Evolutionary conservation across 1,284 basidiomycete genomes (phyloP), one percentile per base, ranked within the genome.

Genomic region (Rhodofomes roseus): DNA sequence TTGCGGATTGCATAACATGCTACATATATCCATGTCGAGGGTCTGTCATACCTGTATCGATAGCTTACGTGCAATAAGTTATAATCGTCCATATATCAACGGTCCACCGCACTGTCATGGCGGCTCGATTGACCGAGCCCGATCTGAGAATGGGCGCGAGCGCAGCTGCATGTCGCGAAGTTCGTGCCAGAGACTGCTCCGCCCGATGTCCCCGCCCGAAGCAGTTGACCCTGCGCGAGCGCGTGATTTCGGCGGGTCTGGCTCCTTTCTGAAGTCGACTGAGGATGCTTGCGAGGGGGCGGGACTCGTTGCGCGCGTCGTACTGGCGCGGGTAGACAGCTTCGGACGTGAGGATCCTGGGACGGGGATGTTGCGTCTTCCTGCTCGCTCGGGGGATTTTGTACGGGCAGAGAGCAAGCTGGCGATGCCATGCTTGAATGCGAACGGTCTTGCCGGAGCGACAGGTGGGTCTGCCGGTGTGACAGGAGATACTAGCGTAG

Each of bases 121-220:
- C 31, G 62, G 64, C 43, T 65, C 65, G 4, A 66, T 67, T n/a
- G 68, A 67, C 37, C 55, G 62, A 40, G 77, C 76, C 58, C 70
- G 68, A 53, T 78, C 77, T 40, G 77, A 81, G 50, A 76, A 75
- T 44, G 81, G 73, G 36, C 76, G 73, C 60, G 81, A 73, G 67
- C 77, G 78, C 62, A 75, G 74, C 66, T 77, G 81, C 46, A 84
- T 75, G 58, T 80, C 80, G 67, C 78, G 79, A 43, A 89, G 72
- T 65, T 87, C 86, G 56, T 77, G 77, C 84, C 86, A 87, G 57
- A 88, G 68, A 60, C 76, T 77, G 65, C 79, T 78, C 60, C 79
- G 73, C 56, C 76, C 75, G 39, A 72, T 76, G 54, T 72, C 62
- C 63, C 68, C 64, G 68, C 60, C 61, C 12, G 58, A 62, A 14